Conservation (phyloP, 164 flowering plant species). For the Tetracentron sinense region DNA sequence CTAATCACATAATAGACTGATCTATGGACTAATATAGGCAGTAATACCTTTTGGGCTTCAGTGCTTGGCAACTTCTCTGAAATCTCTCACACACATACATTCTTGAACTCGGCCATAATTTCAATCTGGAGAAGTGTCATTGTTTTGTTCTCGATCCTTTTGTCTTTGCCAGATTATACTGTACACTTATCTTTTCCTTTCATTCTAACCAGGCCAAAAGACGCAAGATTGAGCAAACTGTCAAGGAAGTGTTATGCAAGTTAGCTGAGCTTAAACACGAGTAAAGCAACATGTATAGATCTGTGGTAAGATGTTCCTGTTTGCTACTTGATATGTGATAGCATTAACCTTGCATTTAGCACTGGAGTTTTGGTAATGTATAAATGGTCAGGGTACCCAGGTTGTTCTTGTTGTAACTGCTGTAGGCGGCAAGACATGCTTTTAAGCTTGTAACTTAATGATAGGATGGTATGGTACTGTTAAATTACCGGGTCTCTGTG, state of each 20-base stretch:
- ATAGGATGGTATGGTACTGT: not conserved
- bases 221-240: constrained; percentile 34
- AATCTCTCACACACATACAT: no score
- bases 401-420: not conserved
- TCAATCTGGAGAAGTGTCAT: not conserved
- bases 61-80: no score
- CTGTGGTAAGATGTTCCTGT: constrained; percentile 3
- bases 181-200: not conserved
- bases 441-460: not conserved
- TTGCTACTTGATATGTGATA: not conserved
- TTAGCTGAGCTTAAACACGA: constrained; percentile 38
- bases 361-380: not conserved
- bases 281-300: not conserved
- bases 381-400: no score
- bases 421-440: not conserved
- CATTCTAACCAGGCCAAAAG: constrained; percentile 33
- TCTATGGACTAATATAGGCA: no score
- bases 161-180: not conserved
- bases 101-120: no score
- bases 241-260: constrained; percentile 37
- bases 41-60: no score
- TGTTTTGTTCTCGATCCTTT: not conserved
- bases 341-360: not conserved
- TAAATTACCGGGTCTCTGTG: no score
- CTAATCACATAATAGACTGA: no score